Base-by-base conservation (phyloP, 2,329 filamentous ascomycete genomes). In the Hypoxylon sp. region DNA sequence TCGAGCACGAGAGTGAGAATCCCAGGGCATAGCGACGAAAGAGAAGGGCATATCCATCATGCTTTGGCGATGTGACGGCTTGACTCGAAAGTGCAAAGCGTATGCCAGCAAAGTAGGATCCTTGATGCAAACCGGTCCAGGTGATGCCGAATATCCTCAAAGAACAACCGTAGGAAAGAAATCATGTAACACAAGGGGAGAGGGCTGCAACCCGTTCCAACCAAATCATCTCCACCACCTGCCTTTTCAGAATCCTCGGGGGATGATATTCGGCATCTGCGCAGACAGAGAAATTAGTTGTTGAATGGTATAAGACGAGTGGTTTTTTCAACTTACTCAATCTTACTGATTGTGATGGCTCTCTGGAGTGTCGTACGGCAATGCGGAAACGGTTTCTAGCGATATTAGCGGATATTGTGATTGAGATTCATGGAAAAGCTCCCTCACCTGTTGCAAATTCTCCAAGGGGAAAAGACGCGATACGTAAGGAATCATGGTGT, bases 301-400 rank as follows among this genome's bases (percentile, higher is more conserved):
- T 42, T 5, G 16, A 44, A 22, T 26, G 9, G 4, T 12, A 24
- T 20, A 1, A 20, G 20, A 11, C 8, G 14, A 9, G 26, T 12
- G 9, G 9, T 14, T 22, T 14, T 16, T 20, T 26, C 4, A 4
- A 55, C 65, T 52, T 61, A 67, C 65, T 62, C 33, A 12, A 46
- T 38, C 48, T 30, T 46, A 7, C 36, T 32, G 28, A 40, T 49
- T 26, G 28, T 16, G 48, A 33, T 33, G 20, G 16, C 30, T 16
- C 28, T 26, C 18, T 9, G 40, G 20, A 44, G 28, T 38, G 11
- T 22, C 14, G 12, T 30, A 38, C 38, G 24, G n/a, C 12, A 8
- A 38, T 22, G 53, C 14, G 16, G 32, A 32, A 12, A 46, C 22
- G 26, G 26, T 38, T 14, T 33, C 40, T 46, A 46, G 52, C 32